Evolutionary conservation across 2,329 filamentous ascomycete genomes (phyloP).

Genomic region (Talaromyces sp.): DNA sequence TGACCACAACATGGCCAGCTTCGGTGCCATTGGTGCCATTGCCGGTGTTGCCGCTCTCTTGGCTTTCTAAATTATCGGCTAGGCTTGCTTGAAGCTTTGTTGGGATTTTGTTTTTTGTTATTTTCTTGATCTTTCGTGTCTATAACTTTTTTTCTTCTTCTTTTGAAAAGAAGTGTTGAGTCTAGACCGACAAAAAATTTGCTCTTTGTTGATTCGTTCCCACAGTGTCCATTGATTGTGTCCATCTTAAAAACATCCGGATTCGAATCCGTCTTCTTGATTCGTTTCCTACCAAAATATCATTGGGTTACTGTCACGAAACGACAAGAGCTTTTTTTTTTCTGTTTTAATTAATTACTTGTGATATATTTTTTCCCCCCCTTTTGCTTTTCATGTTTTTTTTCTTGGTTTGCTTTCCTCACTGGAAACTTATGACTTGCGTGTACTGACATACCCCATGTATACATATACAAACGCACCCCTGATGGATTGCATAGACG

Average conservation of each 20-base stretch:
- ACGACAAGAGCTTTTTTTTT: neutral
- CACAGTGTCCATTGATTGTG: neutral
- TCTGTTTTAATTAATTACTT: neutral
- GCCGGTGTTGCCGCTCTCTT: slow-evolving; percentile 31
- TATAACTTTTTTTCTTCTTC: neutral
- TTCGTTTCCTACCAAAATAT: neutral
- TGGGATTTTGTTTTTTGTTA: neutral
- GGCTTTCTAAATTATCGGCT: slow-evolving; percentile 25
- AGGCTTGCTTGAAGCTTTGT: neutral
- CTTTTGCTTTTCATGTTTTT: neutral
- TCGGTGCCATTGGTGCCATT: slow-evolving; percentile 30
- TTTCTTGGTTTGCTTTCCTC: neutral
- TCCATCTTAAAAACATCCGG: neutral
- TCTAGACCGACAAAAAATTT: neutral
- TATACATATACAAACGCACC: neutral
- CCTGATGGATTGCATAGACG: neutral
- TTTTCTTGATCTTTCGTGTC: slow-evolving; percentile 7
- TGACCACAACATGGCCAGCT: slow-evolving; percentile 29
- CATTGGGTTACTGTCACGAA: neutral
- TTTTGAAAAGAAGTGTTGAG: neutral
- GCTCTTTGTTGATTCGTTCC: neutral
- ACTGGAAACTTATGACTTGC: neutral
- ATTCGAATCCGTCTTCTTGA: neutral
- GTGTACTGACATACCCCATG: neutral
- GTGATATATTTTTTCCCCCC: neutral